Base-by-base conservation (phyloP, 2,329 filamentous ascomycete genomes). In the Hymenoscyphus fraxineus region DNA sequence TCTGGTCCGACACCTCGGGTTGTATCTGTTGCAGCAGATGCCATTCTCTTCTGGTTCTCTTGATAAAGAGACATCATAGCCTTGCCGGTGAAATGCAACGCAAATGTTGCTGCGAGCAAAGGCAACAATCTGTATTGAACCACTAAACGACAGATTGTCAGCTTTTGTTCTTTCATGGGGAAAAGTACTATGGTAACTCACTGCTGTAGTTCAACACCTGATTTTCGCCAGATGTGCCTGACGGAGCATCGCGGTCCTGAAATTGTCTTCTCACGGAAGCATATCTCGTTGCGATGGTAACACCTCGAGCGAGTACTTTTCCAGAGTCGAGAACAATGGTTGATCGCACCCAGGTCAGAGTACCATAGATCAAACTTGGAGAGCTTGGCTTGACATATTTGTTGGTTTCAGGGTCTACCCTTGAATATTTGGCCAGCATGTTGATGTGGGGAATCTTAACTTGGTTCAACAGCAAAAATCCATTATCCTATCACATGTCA, bases 181-280 rank as follows among this genome's bases (percentile, higher is more conserved):
- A 35, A 35, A 10, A 3, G 5, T n/a, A 3, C 1, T 19, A 1
- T 27, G 16, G 13, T 16, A n/a, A 22, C 47, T 54, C 22, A 54
- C 47, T 92, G 67, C 89, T 91, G 77, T 93, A 93, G 79, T 93
- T 89, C 35, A 93, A 80, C 1, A 93, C 90, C 71, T 89, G 88
- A 74, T 87, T 92, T 78, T 93, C 90, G 5, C 84, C 85, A 31
- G 78, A 75, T 66, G 82, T 80, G 47, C 79, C 80, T 44, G 83
- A 80, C 35, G 82, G 80, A 6, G 87, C 85, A 76, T 92, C 90
- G 5, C 85, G 84, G 70, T 93, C 90, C 75, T 91, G 87, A 80
- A 93, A 93, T 73, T 93, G 90, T n/a, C 88, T 83, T 59, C 90
- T 83, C 4, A 93, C 86, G 2, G 89, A 85, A 65, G 85, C 87